Base-by-base conservation (phyloP, 768 basidiomycete genomes). In the Mycena galopus region DNA sequence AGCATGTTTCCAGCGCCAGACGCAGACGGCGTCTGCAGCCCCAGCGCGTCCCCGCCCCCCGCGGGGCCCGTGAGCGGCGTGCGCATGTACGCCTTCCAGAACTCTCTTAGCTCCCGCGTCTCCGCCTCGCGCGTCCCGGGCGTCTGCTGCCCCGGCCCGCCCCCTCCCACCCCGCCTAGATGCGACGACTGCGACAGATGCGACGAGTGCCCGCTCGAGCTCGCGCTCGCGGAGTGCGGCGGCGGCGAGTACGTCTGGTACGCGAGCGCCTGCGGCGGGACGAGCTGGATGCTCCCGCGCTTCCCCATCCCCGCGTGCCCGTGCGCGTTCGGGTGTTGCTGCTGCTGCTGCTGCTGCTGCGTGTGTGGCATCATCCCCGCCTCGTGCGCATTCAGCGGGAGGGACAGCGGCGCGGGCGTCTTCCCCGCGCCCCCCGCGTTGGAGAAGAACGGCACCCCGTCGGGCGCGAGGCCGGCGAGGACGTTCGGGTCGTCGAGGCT, bases 61-160 rank as follows among this genome's bases (percentile, higher is more conserved):
- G 82, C 79, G 21, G 84, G 81, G 2, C 84, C 86, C 64, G 80
- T 83, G 10, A 91, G 78, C 29, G 93, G 93, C 25, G 92, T 94
- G 44, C 89, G 87, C 83, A 94, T 86, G 76, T 91, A 94, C 73
- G 89, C 85, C 80, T 87, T 93, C 93, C 93, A 94, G 73, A 93
- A 90, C 64, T 93, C 91, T 58, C 87, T 84, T 78, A 93, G 77
- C 74, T 93, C 91, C 62, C 85, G 82, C 61, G 82, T 77, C 63
- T 82, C 86, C 65, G 69, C 74, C 27, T 82, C 88, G 65, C 84
- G 80, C 42, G 58, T 51, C 8, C 81, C 81, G 0, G 84, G 79
- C 23, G 84, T 67, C 64, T 58, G 72, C 64, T 51, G 69, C 60
- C 81, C 80, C 70, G 69, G 73, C n/a, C n/a, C n/a, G n/a, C n/a